Conservation (phyloP, 371 early-diverging fungal genomes). For the Haplosporangium sp. region DNA sequence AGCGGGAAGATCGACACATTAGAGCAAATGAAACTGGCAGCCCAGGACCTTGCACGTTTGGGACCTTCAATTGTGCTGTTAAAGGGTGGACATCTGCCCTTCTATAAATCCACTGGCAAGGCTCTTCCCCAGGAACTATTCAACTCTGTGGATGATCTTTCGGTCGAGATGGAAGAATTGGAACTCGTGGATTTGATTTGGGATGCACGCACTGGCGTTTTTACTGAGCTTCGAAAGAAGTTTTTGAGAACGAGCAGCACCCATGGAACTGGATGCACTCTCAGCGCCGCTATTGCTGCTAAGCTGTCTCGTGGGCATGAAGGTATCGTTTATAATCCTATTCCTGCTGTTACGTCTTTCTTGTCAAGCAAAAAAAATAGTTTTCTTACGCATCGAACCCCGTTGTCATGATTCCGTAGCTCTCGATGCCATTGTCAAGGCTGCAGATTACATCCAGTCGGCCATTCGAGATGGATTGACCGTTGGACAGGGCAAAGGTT, state of each 20-base stretch:
- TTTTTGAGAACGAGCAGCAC: conserved; percentile 74
- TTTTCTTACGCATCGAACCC: background rate
- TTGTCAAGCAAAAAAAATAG: no score
- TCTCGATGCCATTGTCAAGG: conserved; percentile 58
- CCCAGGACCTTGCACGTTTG: conserved; percentile 58
- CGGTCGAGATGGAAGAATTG: conserved; percentile 39
- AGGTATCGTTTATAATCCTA: conserved; percentile 48
- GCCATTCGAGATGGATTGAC: conserved; percentile 66
- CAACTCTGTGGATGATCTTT: conserved; percentile 25
- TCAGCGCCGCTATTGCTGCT: conserved; percentile 84
- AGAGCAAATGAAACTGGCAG: conserved; percentile 66
- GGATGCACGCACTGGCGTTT: conserved; percentile 54
- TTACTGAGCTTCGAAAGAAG: conserved; percentile 63
- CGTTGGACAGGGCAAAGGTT: conserved; percentile 79
- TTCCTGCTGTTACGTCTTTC: background rate
- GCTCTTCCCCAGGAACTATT: conserved; percentile 36
- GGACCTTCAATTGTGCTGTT: conserved; percentile 73
- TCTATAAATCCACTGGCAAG: conserved; percentile 37
- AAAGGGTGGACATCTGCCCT: conserved; percentile 86
- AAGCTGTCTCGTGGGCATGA: conserved; percentile 68
- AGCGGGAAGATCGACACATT: conserved; percentile 60
- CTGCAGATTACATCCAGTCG: conserved; percentile 65
- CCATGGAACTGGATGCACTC: conserved; percentile 91
- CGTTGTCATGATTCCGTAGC: conserved; percentile 45
- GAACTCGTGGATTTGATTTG: conserved; percentile 75